A percentile compares a stretch with the other conserved stretches of the same genome.
phyloP scores from a whole-genome alignment of 495 filamentous ascomycete genomes.

The Hypoxylon trugodes region DNA sequence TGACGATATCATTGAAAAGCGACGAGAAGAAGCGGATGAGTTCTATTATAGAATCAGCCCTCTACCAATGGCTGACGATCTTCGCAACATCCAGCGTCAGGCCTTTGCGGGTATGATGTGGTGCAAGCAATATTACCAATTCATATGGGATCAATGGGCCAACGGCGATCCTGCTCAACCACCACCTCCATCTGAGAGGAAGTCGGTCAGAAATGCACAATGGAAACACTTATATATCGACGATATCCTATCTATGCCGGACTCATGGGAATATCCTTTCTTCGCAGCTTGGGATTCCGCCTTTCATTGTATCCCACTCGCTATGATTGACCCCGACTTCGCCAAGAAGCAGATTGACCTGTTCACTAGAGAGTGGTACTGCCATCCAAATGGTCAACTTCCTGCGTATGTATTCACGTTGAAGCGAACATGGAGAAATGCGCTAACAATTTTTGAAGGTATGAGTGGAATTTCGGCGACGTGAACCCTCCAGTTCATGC shows the following conservation, averaged over 20 bases:
- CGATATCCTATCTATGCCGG: conserved; percentile 95
- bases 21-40: conserved; percentile 88
- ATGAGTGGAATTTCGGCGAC: conserved; percentile 98
- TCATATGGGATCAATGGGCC: conserved; percentile 97
- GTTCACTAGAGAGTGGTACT: conserved; percentile 97
- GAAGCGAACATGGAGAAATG: conserved; percentile 3
- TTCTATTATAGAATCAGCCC: conserved; percentile 95
- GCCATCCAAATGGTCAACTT: conserved; percentile 96
- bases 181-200: conserved; percentile 82
- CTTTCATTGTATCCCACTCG: conserved; percentile 93
- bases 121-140: conserved; percentile 96
- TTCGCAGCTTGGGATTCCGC: conserved; percentile 98
- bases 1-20: conserved; percentile 88
- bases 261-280: conserved; percentile 98
- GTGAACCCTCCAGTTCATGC: conserved; percentile 97
- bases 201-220: conserved; percentile 81
- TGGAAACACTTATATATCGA: conserved; percentile 96
- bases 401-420: conserved; percentile 54
- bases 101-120: conserved; percentile 97
- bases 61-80: conserved; percentile 91
- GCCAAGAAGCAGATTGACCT: conserved; percentile 97
- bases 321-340: conserved; percentile 97
- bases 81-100: conserved; percentile 94
- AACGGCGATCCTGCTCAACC: conserved; percentile 78
- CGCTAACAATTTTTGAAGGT: conserved; percentile 56